Evolutionary conservation across 495 filamentous ascomycete genomes (phyloP), one percentile per base, ranked within the genome.

Genomic region (Xylaria cubensis): DNA sequence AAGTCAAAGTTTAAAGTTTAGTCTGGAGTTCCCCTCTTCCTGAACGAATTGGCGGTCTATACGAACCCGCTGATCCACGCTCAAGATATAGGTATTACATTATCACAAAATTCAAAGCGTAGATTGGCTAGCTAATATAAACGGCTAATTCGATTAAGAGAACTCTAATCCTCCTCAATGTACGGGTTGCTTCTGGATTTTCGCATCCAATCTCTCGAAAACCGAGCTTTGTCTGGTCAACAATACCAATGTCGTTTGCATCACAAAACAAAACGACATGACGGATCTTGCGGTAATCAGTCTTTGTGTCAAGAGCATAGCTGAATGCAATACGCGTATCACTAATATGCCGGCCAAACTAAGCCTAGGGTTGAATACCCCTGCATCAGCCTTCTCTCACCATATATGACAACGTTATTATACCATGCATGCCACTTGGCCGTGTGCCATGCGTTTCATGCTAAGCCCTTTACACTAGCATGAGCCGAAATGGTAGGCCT

Each of bases 381-480:
- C 64, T 66, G 64, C 46, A 17, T 56, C 65, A 67, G 65, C 50
- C 65, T 56, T 67, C 36, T 13, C 65, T 26, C 29, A 21, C 34
- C 21, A 24, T 59, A 67, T 67, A 67, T 36, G 46, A 51, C 29
- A n/a, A 39, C 3, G 29, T 39, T 51, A 53, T 67, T 67, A 67
- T 67, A 39, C 29, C 46, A 61, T 67, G 44, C 19, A 24, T 56
- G 48, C 32, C 50, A 56, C 65, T 50, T 67, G 34, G 44, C 44
- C 65, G 56, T 67, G n/a, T 42, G 48, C 65, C 48, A 36, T n/a
- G 65, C 21, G 65, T 70, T 62, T 62, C 55, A 61, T 48, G 41
- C 42, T 39, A 62, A 50, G 55, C 29, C 9, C 41, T 39, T 51
- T 41, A 70, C 26, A 19, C 21, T 2, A 42, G 7, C 32, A 21